Percentiles rank a stretch among this genome's conserved stretches.
Conservation (phyloP, 257 asterid genomes). For the Pogostemon cablin region DNA sequence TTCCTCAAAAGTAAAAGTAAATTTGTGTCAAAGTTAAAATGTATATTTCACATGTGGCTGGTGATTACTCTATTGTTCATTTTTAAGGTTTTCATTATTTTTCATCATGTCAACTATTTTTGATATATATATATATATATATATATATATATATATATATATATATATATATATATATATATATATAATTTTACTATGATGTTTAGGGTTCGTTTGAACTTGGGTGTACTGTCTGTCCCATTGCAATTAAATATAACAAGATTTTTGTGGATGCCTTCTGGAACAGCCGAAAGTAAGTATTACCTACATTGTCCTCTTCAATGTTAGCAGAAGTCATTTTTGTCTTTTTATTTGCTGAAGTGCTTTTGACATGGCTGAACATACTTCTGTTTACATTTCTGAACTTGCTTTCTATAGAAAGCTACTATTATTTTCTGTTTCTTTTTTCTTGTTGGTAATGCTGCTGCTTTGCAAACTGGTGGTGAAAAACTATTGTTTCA, state of each 20-base stretch:
- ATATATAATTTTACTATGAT: constrained; percentile 36
- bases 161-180: no score
- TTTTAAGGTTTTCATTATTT: constrained; percentile 4
- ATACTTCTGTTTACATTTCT: not conserved
- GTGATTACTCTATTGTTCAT: not conserved
- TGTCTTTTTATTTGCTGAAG: no score
- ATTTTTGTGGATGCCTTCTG: constrained; percentile 98
- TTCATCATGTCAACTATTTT: no score
- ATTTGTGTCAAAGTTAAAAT: not conserved
- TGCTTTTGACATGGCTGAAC: no score
- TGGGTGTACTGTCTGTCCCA: constrained; percentile 92
- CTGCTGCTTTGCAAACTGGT: no score
- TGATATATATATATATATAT: no score
- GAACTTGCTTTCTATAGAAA: no score
- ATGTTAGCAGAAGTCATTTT: no score
- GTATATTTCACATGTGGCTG: constrained; percentile 17
- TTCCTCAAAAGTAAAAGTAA: not conserved
- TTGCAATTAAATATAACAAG: constrained; percentile 96
- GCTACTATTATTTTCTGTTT: no score
- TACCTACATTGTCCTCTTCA: not conserved
- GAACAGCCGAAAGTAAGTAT: constrained; percentile 75
- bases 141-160: no score
- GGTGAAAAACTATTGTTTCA: no score
- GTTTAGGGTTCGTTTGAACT: constrained; percentile 96
- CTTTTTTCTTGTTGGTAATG: no score